Conservation (phyloP, 1,284 basidiomycete genomes). For the Psilocybe mexicana region DNA sequence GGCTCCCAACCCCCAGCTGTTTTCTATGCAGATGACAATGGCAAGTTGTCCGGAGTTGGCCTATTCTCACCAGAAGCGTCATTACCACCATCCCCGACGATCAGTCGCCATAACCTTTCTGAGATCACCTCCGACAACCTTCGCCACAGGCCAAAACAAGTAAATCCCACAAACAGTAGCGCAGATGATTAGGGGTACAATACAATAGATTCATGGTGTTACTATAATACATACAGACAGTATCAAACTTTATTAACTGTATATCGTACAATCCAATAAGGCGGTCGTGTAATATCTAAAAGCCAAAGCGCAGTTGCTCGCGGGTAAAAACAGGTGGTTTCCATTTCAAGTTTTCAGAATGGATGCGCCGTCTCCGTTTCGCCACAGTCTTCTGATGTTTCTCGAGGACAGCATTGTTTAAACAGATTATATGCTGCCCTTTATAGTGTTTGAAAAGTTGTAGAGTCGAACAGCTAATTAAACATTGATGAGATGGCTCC, state of each 20-base stretch:
- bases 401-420: slow-evolving; percentile 90
- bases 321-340: slow-evolving; percentile 92
- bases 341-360: slow-evolving; percentile 85
- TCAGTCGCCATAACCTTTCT: slow-evolving; percentile 36
- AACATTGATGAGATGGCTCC: slow-evolving; percentile 12
- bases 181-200: background rate
- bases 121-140: slow-evolving; percentile 17
- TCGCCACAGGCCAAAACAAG: slow-evolving; percentile 21
- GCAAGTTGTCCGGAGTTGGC: slow-evolving; percentile 64
- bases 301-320: slow-evolving; percentile 88
- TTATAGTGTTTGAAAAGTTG: slow-evolving; percentile 98
- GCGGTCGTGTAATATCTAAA: slow-evolving; percentile 41
- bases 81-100: slow-evolving; percentile 62
- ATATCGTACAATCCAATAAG: slow-evolving; percentile 18
- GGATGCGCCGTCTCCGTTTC: slow-evolving; percentile 82
- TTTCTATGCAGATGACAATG: slow-evolving; percentile 52
- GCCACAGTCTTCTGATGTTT: slow-evolving; percentile 84
- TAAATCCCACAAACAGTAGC: background rate
- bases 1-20: slow-evolving; percentile 35
- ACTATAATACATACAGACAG: slow-evolving; percentile 19
- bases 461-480: slow-evolving; percentile 81
- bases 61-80: slow-evolving; percentile 71
- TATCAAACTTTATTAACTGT: slow-evolving; percentile 14
- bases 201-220: slow-evolving; percentile 14
- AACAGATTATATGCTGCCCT: slow-evolving; percentile 91